A percentile compares a stretch with the other conserved stretches of the same genome.
phyloP scores from a whole-genome alignment of 768 basidiomycete species.

The Termitomyces eurrhizus region DNA sequence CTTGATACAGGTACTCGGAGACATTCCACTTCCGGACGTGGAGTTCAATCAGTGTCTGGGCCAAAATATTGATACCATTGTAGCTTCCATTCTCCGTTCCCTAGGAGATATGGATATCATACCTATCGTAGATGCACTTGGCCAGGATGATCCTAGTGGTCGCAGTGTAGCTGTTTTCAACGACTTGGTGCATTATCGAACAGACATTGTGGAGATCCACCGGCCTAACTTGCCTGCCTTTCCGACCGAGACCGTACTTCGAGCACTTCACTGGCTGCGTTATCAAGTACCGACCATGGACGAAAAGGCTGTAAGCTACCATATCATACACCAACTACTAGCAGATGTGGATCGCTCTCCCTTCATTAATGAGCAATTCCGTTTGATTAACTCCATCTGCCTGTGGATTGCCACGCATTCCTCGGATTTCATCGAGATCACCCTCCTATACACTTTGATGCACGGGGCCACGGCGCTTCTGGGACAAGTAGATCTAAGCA shows the following conservation, averaged over 20 bases:
- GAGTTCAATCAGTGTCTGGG: slow-evolving; percentile 35
- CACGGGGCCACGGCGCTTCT: slow-evolving; percentile 66
- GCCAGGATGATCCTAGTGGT: slow-evolving; percentile 27
- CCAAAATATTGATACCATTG: slow-evolving; percentile 52
- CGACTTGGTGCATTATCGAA: slow-evolving; percentile 50
- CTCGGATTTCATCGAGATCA: slow-evolving; percentile 49
- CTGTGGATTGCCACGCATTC: slow-evolving; percentile 67
- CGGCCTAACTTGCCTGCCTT: slow-evolving; percentile 65
- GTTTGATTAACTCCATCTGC: slow-evolving; percentile 67
- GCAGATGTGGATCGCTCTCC: slow-evolving; percentile 59
- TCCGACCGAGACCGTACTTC: slow-evolving; percentile 43
- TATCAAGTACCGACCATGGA: slow-evolving; percentile 36
- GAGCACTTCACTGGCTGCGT: slow-evolving; percentile 59
- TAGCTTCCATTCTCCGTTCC: slow-evolving; percentile 54
- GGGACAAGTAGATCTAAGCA: slow-evolving; percentile 61
- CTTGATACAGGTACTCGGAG: slow-evolving; percentile 32
- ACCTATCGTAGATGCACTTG: slow-evolving; percentile 45
- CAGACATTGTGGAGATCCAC: slow-evolving; percentile 45
- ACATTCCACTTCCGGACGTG: slow-evolving; percentile 25
- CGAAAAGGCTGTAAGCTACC: slow-evolving; percentile 63
- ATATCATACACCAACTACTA: slow-evolving; percentile 72
- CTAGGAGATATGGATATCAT: slow-evolving; percentile 58
- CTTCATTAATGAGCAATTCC: slow-evolving; percentile 80
- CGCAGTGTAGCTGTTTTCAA: slow-evolving; percentile 43
- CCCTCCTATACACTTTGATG: slow-evolving; percentile 64